Conservation (phyloP, 768 basidiomycete genomes). For the Tulasnella sp. region DNA sequence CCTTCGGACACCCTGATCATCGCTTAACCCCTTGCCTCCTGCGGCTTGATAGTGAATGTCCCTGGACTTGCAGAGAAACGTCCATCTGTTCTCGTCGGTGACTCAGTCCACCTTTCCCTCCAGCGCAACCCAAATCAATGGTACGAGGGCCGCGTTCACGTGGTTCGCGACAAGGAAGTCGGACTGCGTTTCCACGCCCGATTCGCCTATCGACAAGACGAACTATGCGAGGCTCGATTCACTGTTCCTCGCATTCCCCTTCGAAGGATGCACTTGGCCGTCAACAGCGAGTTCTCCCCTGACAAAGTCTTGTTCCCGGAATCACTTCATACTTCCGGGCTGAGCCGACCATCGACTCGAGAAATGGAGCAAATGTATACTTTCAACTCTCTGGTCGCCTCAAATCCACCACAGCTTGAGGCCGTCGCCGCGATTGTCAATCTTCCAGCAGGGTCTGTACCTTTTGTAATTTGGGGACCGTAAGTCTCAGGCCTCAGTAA, state of each 20-base stretch:
- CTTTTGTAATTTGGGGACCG: constrained; percentile 24
- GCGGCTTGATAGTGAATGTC: background rate
- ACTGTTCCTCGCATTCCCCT: constrained; percentile 19
- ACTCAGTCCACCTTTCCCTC: background rate
- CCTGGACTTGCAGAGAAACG: constrained; percentile 24
- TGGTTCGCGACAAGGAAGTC: background rate
- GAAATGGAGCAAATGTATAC: background rate
- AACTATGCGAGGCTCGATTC: constrained; percentile 18
- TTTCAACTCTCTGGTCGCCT: constrained; percentile 7
- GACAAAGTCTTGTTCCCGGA: constrained; percentile 21
- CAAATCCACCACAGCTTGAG: constrained; percentile 18
- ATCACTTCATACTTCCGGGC: background rate
- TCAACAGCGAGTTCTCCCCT: constrained; percentile 8
- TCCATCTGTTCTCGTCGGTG: background rate
- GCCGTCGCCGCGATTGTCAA: constrained; percentile 18
- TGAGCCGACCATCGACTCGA: background rate
- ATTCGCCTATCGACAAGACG: background rate
- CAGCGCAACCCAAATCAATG: background rate
- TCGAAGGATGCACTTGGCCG: constrained; percentile 21
- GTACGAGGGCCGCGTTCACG: constrained; percentile 17
- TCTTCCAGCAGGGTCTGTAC: background rate
- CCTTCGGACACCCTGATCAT: background rate
- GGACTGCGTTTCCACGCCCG: constrained; percentile 16
- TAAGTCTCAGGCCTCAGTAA: background rate
- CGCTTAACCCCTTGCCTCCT: too few relatives aligned